phyloP scores from a whole-genome alignment of 2,329 filamentous ascomycete genomes.

The Kalmusia sp. region DNA sequence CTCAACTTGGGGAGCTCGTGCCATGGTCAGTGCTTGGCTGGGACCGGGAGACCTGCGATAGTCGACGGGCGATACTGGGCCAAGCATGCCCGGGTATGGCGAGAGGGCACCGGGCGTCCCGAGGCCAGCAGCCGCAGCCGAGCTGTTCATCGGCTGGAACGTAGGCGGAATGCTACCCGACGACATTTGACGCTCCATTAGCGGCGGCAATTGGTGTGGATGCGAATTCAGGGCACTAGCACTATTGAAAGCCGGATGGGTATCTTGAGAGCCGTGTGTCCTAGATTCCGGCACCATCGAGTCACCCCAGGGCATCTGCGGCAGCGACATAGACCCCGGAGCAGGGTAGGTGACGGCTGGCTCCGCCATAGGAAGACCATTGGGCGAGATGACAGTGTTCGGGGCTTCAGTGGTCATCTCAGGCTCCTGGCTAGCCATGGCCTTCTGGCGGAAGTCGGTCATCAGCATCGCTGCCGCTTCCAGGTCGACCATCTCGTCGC shows the following conservation, averaged over 20 bases:
- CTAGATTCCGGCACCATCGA: slow-evolving; percentile 83
- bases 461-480: slow-evolving; percentile 99
- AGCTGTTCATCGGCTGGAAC: slow-evolving; percentile 74
- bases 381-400: slow-evolving; percentile 75
- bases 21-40: slow-evolving; percentile 67
- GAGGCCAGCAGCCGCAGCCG: slow-evolving; percentile 72
- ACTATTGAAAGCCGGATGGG: slow-evolving; percentile 64
- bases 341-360: slow-evolving; percentile 73
- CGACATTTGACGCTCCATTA: slow-evolving; percentile 69
- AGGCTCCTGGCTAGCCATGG: slow-evolving; percentile 73
- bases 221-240: slow-evolving; percentile 65
- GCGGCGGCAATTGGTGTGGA: slow-evolving; percentile 69
- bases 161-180: slow-evolving; percentile 65
- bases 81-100: slow-evolving; percentile 72
- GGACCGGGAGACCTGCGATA: slow-evolving; percentile 74
- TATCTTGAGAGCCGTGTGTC: slow-evolving; percentile 74
- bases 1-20: slow-evolving; percentile 79
- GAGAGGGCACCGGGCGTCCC: slow-evolving; percentile 77
- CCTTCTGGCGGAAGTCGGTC: slow-evolving; percentile 97
- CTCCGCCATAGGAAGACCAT: slow-evolving; percentile 76
- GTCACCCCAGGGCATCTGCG: slow-evolving; percentile 93
- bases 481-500: slow-evolving; percentile 91
- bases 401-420: slow-evolving; percentile 61
- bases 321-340: slow-evolving; percentile 77
- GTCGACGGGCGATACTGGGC: slow-evolving; percentile 72